Conservation (phyloP, 352 stramenopile genomes). For the Aphanomyces astaci region DNA sequence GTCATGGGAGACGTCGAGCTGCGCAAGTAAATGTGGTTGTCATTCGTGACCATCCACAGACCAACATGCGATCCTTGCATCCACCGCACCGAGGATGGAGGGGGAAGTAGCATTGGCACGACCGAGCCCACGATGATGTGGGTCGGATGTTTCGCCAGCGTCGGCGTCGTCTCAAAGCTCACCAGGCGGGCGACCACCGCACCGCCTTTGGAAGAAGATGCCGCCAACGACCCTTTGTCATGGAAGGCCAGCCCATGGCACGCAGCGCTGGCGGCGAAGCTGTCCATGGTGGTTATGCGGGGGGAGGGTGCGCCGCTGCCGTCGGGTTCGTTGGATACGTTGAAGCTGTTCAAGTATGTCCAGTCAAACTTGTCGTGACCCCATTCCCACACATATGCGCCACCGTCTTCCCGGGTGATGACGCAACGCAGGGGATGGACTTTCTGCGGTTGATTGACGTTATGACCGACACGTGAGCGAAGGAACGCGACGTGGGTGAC, state of each 20-base stretch:
- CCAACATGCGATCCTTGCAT: slow-evolving; percentile 53
- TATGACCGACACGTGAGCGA: background rate
- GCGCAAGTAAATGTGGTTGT: slow-evolving; percentile 49
- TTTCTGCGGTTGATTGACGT: background rate
- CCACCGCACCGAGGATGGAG: slow-evolving; percentile 25
- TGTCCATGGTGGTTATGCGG: background rate
- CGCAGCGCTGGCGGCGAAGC: slow-evolving; percentile 29
- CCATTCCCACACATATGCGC: slow-evolving; percentile 82
- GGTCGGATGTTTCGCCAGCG: slow-evolving; percentile 47
- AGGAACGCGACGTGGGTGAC: slow-evolving; percentile 17
- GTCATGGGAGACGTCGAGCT: slow-evolving; percentile 39
- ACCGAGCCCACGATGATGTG: slow-evolving; percentile 62
- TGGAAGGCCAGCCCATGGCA: slow-evolving; percentile 49
- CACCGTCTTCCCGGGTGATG: slow-evolving; percentile 64
- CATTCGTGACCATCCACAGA: slow-evolving; percentile 56
- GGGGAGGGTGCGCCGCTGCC: background rate
- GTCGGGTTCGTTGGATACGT: slow-evolving; percentile 73
- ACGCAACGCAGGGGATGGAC: slow-evolving; percentile 47
- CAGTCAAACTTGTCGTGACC: slow-evolving; percentile 63
- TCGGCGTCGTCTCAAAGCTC: slow-evolving; percentile 56
- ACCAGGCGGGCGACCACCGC: slow-evolving; percentile 65
- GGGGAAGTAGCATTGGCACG: slow-evolving; percentile 36
- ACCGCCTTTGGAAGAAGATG: no score
- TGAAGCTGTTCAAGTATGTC: slow-evolving; percentile 76
- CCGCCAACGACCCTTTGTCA: no score